Base-by-base conservation (phyloP, 129 eudicot genomes). In the Solidago caesia region DNA sequence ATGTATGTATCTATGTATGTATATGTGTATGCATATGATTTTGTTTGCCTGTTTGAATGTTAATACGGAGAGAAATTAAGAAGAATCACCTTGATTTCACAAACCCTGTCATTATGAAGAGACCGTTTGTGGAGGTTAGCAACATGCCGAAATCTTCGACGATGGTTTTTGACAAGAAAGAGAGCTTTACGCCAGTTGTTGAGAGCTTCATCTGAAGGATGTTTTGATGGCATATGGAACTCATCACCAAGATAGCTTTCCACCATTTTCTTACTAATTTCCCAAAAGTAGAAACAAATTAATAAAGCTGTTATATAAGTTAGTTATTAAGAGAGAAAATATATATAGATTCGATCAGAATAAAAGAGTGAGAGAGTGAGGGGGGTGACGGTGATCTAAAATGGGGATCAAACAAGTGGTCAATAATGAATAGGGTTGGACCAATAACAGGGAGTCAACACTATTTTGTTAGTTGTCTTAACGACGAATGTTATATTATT, bases 81-180 rank as follows among this genome's bases (percentile, higher is more conserved):
- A 60, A 27, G 8, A 49, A 61, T 4, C 27, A 79, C 80, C 85
- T 87, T 80, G 86, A 71, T 83, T 45, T 49, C 44, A 5, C 15
- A 16, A 65, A 70, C 56, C 52, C 78, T 86, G 13, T 76, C 68
- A 4, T 67, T 57, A 12, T 76, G 60, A 57, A 76, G 14, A 27
- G 21, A 2, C 45, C 80, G 60, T 7, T 81, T 83, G 11, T 76
- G 62, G 58, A 88, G 84, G 45, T 83, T 73, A 13, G 84, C 86
- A 45, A 78, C 85, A 58, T 77, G 79, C 1, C 93, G 82, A 51
- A 88, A 88, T 33, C 93, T 65, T 0, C 93, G 78, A 29, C 93
- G 75, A 29, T 14, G 80, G 25, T 88, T 88, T 51, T 21, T 79
- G 57, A 83, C 86, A 71, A 86, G 66, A 4, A 43, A 74, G 48